Base-by-base conservation (phyloP, 1,139 yeast species). In the Chernovozyma sophiae-reginae region DNA sequence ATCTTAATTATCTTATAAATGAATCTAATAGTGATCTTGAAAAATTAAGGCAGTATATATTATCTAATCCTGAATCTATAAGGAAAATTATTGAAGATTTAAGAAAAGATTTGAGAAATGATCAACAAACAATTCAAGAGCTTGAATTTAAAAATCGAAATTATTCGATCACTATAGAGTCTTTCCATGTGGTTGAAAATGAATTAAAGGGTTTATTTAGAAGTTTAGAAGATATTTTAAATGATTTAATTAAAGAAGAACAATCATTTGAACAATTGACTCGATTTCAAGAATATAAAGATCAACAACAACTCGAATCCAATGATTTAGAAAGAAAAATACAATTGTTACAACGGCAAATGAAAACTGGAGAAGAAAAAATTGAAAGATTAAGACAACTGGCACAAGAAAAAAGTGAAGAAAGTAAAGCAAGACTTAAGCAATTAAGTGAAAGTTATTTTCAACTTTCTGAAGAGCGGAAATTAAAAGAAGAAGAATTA, bases 21-120 rank as follows among this genome's bases (percentile, higher is more conserved):
- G 87, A 80, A 43, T 60, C 77, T 3, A 75, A 72, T 38, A 74
- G 75, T 38, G 83, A 79, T 40, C 62, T 77, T 31, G 87, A 79
- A 37, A 74, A 73, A 41, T 62, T 86, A 35, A 71, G 76, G 41
- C 73, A 74, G 24, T 82, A 81, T 48, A 67, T 81, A 12, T 72
- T 77, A 32, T 80, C 82, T 35, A 80, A 86, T 33, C 77, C 86
- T 8, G 74, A 72, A 22, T 72, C 74, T 24, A 62, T 85, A 14
- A 68, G 68, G 33, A 72, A 70, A 43, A 69, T 78, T 19, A 78
- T 83, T 16, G 62, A 68, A 10, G 85, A 81, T 41, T 66, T 85
- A 58, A 65, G 67, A 30, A 55, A 55, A n/a, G 69, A 77, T 12
- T 62, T 81, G 18, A 56, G 60, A 8, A 60, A 60, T 3, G 75